Evolutionary conservation across 176 grass and related monocot genomes (phyloP), one percentile per base, ranked within the genome.

Genomic region (Rhynchospora pubera): DNA sequence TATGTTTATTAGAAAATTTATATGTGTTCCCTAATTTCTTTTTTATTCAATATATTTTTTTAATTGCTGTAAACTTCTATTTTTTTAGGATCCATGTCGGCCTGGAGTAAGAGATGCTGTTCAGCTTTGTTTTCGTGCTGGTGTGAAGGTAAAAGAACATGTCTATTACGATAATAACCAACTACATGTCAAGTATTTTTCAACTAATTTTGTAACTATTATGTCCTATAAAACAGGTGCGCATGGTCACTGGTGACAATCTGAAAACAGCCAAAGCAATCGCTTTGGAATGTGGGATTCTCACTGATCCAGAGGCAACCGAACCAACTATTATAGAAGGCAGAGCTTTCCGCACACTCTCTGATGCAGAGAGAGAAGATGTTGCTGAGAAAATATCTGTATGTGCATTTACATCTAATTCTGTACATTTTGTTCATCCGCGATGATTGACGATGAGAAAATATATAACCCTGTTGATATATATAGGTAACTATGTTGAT

Each of bases 231-330:
- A 63, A 47, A 58, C 81, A 98, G 95, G 95, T 98, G 53, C 90
- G 95, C 26, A 98, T 98, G 95, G 87, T 93, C 61, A 98, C 95
- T 9, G 95, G 95, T 19, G 95, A 98, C 81, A 98, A 98, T 80
- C 61, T 98, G 79, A 90, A 98, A 79, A 98, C 92, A 56, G 95
- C 95, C 5, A 94, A 89, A 90, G 92, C 95, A 65, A 98, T 98
- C 80, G 90, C 95, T 56, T 89, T 98, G 47, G 95, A 98, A 69
- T 98, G 95, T 16, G 95, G 92, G n/a, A 94, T 98, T 85, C 89
- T 98, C 86, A 84, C 48, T 30, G 92, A 98, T 88, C 83, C 84
- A 2, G 89, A 94, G 67, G 95, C 85, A 55, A 85, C 73, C 3
- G 87, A 98, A 58, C 92, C 92, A 64, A 26, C 57, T 55, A 55